These are phyloP conservation scores for Mantamonas sphyraenae DNA, from an alignment of 78 protist genomes.

Conservation along the genomic window DNA sequence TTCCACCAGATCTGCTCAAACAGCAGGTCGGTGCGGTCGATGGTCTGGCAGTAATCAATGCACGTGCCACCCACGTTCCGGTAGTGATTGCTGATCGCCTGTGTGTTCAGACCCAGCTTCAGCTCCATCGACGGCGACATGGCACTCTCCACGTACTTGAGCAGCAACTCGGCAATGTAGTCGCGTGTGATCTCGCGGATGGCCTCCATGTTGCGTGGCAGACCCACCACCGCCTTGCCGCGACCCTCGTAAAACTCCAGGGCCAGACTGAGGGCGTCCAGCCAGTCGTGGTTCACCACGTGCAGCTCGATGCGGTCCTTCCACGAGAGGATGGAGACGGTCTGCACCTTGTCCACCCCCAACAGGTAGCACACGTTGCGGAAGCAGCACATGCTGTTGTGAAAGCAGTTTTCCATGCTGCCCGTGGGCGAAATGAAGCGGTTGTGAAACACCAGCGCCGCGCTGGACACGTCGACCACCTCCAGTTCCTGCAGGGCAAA, in stretches of 20 bases:
- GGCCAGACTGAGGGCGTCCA: slow-evolving; percentile 44
- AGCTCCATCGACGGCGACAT: slow-evolving; percentile 12
- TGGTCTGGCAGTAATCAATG: slow-evolving; percentile 30
- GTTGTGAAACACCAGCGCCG: no score
- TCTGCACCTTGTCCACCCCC: slow-evolving; percentile 26
- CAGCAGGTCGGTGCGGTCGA: slow-evolving; percentile 27
- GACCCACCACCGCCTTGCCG: slow-evolving; percentile 42
- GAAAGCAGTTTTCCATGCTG: no score
- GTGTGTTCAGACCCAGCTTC: slow-evolving; percentile 1
- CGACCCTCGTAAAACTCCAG: slow-evolving; percentile 42
- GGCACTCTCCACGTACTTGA: no score
- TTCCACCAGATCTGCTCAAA: slow-evolving; percentile 38
- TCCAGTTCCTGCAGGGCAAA: no score
- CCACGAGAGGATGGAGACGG: slow-evolving; percentile 42
- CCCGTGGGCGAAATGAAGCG: no score
- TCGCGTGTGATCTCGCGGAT: slow-evolving; percentile 8
- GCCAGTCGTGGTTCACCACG: slow-evolving; percentile 12
- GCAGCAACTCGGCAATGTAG: slow-evolving; percentile 34
- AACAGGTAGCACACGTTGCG: no score
- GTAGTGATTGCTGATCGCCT: no score
- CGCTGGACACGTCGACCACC: no score
- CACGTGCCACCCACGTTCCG: slow-evolving; percentile 21
- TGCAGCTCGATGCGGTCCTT: slow-evolving; percentile 20
- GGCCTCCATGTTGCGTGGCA: slow-evolving; percentile 8
- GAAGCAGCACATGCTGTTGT: no score